A percentile compares a stretch with the other conserved stretches of the same genome.
Conservation (phyloP, 306 rosid species). For the Medicago arabica region DNA sequence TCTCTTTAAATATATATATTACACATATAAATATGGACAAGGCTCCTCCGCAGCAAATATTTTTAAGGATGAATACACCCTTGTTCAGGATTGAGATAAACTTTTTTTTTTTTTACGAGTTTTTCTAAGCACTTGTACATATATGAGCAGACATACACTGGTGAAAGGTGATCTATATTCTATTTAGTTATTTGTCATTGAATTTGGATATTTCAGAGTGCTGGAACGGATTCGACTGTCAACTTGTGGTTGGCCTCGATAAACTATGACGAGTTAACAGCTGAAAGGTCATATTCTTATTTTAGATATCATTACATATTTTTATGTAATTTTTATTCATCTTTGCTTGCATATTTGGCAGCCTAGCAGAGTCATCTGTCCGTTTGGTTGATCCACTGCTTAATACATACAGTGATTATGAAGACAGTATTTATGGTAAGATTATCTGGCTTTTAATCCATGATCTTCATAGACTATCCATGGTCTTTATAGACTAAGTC, state of each 20-base stretch:
- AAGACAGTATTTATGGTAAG: conserved; percentile 93
- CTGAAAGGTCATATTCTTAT: conserved; percentile 67
- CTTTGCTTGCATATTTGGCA: conserved; percentile 48
- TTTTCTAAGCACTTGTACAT: not conserved
- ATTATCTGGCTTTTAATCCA: conserved; percentile 11
- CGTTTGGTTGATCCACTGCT: conserved; percentile 70
- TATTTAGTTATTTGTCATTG: conserved; percentile 36
- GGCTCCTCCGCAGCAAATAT: not conserved
- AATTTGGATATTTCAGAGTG: conserved; percentile 70
- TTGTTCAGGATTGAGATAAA: conserved; percentile 21
- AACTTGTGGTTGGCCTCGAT: conserved; percentile 84
- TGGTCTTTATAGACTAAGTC: conserved; percentile 25
- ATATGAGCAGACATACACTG: not conserved
- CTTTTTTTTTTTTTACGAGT: not conserved
- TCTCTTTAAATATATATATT: not conserved
- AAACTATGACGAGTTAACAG: conserved; percentile 51
- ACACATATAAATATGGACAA: not conserved
- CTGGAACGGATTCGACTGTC: conserved; percentile 92
- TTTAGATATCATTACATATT: conserved; percentile 2
- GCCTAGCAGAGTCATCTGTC: conserved; percentile 64
- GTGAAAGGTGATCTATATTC: conserved; percentile 13
- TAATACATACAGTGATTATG: conserved; percentile 85
- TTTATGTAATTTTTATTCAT: conserved; percentile 34
- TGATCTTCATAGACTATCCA: conserved; percentile 17
- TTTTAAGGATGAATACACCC: conserved; percentile 16